Conservation (phyloP, 371 early-diverging fungal species). For the Circinella minor region DNA sequence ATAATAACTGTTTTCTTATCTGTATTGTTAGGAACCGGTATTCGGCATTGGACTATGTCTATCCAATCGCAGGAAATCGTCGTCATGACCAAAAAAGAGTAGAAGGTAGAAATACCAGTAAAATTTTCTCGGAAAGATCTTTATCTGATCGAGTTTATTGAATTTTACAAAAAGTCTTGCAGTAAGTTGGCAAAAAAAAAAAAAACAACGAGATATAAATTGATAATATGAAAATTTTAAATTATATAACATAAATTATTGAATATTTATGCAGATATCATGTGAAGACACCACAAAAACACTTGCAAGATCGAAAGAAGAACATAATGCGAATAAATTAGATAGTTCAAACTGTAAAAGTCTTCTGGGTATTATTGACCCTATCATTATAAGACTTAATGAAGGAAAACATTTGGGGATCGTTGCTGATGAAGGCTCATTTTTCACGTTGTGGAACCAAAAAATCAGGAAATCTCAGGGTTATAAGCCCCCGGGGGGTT, state of each 20-base stretch:
- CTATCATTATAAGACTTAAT: constrained; percentile 30
- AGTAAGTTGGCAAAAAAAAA: constrained; percentile 27
- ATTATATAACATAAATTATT: too few relatives aligned
- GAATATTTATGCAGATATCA: constrained; percentile 25
- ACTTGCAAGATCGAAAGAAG: constrained; percentile 28
- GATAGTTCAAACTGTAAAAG: constrained; percentile 24
- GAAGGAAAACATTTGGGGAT: constrained; percentile 29
- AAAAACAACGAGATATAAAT: constrained; percentile 16
- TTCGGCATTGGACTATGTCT: constrained; percentile 39
- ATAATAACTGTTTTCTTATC: background rate
- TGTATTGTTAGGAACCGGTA: constrained; percentile 21
- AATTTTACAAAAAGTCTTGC: constrained; percentile 37
- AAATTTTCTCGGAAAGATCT: constrained; percentile 34
- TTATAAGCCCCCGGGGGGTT: too few relatives aligned
- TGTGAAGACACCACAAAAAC: constrained; percentile 29
- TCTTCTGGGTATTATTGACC: constrained; percentile 27
- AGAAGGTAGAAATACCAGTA: constrained; percentile 28
- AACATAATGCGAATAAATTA: constrained; percentile 29
- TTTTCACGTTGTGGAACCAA: too few relatives aligned
- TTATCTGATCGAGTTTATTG: constrained; percentile 33
- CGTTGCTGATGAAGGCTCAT: constrained; percentile 21
- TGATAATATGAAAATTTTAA: constrained; percentile 31
- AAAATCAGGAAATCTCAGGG: too few relatives aligned
- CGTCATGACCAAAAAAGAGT: constrained; percentile 38
- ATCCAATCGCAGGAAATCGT: constrained; percentile 32